These are phyloP conservation scores for Beauveria sp. DNA, from an alignment of 2,329 filamentous ascomycete genomes.

Conservation along the genomic window DNA sequence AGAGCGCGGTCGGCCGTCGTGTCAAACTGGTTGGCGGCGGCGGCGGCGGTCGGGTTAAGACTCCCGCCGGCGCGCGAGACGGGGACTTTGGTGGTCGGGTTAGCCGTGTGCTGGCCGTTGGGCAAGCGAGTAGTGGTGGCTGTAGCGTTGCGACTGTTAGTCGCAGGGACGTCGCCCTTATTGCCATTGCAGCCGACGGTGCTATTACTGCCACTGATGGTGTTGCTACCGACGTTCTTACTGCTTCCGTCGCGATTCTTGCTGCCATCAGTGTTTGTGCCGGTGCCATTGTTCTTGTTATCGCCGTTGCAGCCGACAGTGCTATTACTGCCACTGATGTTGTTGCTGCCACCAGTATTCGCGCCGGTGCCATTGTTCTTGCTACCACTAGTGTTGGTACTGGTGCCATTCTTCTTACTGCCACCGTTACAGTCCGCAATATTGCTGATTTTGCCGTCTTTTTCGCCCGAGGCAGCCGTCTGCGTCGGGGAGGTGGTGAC, in stretches of 20 bases:
- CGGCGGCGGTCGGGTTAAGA: constrained; percentile 41
- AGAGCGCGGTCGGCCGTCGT: constrained; percentile 38
- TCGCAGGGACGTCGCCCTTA: not conserved
- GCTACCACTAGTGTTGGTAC: not conserved
- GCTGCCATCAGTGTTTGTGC: not conserved
- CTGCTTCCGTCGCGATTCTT: not conserved
- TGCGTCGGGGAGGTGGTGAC: not conserved
- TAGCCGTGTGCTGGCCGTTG: constrained; percentile 18
- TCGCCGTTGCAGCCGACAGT: not conserved
- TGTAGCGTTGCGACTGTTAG: not conserved
- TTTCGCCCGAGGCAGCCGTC: not conserved
- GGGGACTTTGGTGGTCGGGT: constrained; percentile 35
- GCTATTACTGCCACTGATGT: not conserved
- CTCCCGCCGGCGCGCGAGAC: constrained; percentile 43
- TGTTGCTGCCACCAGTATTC: not conserved
- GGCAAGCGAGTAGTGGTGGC: constrained; percentile 5
- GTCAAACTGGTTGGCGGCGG: constrained; percentile 40
- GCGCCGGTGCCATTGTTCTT: not conserved
- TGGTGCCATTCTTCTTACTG: not conserved
- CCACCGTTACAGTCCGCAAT: not conserved
- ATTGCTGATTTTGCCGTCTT: not conserved
- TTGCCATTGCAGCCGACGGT: not conserved
- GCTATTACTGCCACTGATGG: not conserved
- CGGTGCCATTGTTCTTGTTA: not conserved
- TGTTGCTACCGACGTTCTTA: not conserved